These are phyloP conservation scores for Leccinum fibrillosum DNA, from an alignment of 768 basidiomycete species.

Conservation along the genomic window DNA sequence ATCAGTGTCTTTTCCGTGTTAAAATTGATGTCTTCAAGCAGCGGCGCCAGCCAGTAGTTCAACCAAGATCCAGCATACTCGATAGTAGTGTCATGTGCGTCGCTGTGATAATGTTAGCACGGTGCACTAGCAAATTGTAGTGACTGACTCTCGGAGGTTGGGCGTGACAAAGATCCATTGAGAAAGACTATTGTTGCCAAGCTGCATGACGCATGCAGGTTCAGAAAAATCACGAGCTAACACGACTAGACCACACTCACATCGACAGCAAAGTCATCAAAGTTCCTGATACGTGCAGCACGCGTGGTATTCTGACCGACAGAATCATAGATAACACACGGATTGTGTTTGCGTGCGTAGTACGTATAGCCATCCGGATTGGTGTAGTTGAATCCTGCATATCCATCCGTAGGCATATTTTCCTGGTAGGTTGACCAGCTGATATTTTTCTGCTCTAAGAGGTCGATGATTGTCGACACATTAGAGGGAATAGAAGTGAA, in stretches of 20 bases:
- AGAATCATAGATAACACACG: constrained; percentile 49
- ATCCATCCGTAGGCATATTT: constrained; percentile 52
- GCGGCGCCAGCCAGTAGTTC: constrained; percentile 47
- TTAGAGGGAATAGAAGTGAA: constrained; percentile 36
- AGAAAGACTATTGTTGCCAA: constrained; percentile 42
- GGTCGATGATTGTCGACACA: constrained; percentile 56
- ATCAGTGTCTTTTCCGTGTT: constrained; percentile 55
- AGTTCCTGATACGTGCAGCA: constrained; percentile 48
- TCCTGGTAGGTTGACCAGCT: constrained; percentile 65
- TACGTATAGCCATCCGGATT: constrained; percentile 40
- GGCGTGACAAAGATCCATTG: constrained; percentile 66
- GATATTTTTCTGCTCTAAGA: constrained; percentile 53
- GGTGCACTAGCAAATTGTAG: not conserved
- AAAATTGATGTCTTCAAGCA: constrained; percentile 49
- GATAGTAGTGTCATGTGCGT: constrained; percentile 58
- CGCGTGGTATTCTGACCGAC: constrained; percentile 42
- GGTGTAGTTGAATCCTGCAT: constrained; percentile 36
- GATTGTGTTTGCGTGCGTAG: constrained; percentile 58
- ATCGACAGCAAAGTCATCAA: constrained; percentile 60
- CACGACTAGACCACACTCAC: constrained; percentile 22
- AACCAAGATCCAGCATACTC: constrained; percentile 47
- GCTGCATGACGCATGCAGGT: constrained; percentile 2
- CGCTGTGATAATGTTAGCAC: constrained; percentile 34
- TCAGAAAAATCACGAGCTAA: not conserved
- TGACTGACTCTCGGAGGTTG: constrained; percentile 39